Evolutionary conservation across 495 filamentous ascomycete genomes (phyloP), one percentile per base, ranked within the genome.

Genomic region (Hypoxylon intermedium): DNA sequence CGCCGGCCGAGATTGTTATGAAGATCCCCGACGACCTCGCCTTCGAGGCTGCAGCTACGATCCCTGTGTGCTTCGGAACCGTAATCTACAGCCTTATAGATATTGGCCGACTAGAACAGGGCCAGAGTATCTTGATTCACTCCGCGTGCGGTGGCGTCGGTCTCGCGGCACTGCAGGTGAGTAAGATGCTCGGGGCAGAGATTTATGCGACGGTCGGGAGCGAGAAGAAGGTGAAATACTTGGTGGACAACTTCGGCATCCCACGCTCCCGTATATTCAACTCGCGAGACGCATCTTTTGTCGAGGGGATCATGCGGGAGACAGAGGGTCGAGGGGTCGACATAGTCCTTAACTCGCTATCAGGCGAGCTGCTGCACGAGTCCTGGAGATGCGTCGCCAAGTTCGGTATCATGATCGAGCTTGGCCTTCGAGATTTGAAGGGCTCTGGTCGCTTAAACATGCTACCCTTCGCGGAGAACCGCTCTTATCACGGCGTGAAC

Each of bases 321-420:
- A 89, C 87, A 0, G 60, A 55, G 0, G 76, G 75, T 1, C 49
- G 70, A 15, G 84, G 84, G 6, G 80, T 85, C 12, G 82, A 85
- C 33, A 67, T 86, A 1, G 80, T 82, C 0, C 68, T 87, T 5
- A 83, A 85, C 51, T 79, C 81, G 9, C 74, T 85, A 11, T 75
- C 80, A 6, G 78, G 79, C 7, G 79, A 82, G 57, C 65, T 80
- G 11, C 69, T 82, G 1, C 75, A 76, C 37, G 75, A 74, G 20
- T 77, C 80, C 0, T 85, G 82, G 74, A 73, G 81, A 13, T 83
- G 80, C 48, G 72, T 86, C 30, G 84, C 72, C 7, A 75, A 79
- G 12, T 84, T 83, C 65, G 84, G 84, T 9, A 74, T 73, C 0
- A 80, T 85, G 64, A 72, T 87, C 26, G 85, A 88, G 47, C 73